Conservation (phyloP, 2,329 filamentous ascomycete species). For the Sclerotinia minor region DNA sequence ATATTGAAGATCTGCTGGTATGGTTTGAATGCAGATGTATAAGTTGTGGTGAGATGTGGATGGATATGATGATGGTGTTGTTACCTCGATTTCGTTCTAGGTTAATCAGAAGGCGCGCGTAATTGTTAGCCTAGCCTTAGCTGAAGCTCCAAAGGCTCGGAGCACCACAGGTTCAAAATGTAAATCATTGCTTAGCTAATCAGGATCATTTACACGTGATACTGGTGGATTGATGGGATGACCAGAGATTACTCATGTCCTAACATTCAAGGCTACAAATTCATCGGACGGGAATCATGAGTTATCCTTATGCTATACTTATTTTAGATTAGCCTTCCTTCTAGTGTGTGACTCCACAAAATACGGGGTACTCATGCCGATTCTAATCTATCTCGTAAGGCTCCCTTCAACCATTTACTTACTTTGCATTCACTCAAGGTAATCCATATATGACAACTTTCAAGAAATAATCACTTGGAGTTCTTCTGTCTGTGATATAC, state of each 20-base stretch:
- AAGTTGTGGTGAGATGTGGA: constrained; percentile 7
- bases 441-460: neutral
- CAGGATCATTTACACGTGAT: neutral
- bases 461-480: neutral
- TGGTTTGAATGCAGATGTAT: constrained; percentile 14
- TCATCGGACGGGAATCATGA: neutral
- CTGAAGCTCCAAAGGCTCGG: constrained; percentile 8
- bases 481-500: neutral
- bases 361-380: neutral
- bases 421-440: neutral
- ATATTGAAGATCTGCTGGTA: constrained; percentile 51
- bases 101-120: constrained; percentile 25
- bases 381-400: constrained; percentile 1
- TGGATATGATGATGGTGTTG: constrained; percentile 17
- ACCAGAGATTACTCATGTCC: neutral
- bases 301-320: accelerated
- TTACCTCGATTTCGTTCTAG: neutral
- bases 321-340: neutral
- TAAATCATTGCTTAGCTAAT: constrained; percentile 13
- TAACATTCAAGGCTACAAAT: neutral
- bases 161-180: neutral
- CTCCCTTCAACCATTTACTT: neutral
- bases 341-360: constrained; percentile 6
- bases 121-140: constrained; percentile 20
- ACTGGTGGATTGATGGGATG: accelerated